A percentile compares a stretch with the other conserved stretches of the same genome.
These are phyloP conservation scores for Saraca asoca DNA, from an alignment of 331 rosid genomes.

Conservation along the genomic window DNA sequence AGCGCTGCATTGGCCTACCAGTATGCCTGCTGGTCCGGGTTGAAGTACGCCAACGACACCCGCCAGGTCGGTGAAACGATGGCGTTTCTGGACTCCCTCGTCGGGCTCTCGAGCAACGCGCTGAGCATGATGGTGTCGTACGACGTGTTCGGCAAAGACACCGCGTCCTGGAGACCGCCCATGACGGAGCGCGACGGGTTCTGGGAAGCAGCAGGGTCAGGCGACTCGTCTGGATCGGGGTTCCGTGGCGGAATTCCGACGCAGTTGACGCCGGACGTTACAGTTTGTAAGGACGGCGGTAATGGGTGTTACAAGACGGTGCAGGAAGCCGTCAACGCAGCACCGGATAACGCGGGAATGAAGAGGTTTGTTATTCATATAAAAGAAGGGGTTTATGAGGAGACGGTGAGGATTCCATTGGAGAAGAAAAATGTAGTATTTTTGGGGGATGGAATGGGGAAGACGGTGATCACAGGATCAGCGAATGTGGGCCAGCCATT, in stretches of 20 bases:
- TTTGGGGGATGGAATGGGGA: conserved; percentile 78
- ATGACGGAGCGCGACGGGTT: conserved; percentile 73
- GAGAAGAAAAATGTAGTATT: conserved; percentile 72
- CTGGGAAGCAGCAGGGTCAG: conserved; percentile 45
- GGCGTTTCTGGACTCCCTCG: conserved; percentile 57
- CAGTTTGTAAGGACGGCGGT: conserved; percentile 56
- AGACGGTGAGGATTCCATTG: conserved; percentile 70
- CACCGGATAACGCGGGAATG: conserved; percentile 47
- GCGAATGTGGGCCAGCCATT: conserved; percentile 58
- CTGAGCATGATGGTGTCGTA: conserved; percentile 59
- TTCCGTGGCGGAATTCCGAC: conserved; percentile 48
- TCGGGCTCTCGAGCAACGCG: conserved; percentile 57
- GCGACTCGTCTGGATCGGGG: conserved; percentile 9
- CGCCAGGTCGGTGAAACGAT: conserved; percentile 59
- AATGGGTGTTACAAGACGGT: conserved; percentile 52
- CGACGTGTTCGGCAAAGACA: conserved; percentile 51
- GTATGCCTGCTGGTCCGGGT: conserved; percentile 78
- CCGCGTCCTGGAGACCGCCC: conserved; percentile 60
- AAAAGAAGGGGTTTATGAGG: conserved; percentile 74
- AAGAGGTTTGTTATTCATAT: conserved; percentile 64
- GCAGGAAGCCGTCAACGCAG: conserved; percentile 79
- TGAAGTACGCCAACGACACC: conserved; percentile 86
- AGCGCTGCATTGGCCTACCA: conserved; percentile 67
- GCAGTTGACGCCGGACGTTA: conserved; percentile 49
- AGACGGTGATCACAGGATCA: conserved; percentile 72